Conservation (phyloP, 192 early-diverging fungal genomes). For the Geosiphon pyriformis region DNA sequence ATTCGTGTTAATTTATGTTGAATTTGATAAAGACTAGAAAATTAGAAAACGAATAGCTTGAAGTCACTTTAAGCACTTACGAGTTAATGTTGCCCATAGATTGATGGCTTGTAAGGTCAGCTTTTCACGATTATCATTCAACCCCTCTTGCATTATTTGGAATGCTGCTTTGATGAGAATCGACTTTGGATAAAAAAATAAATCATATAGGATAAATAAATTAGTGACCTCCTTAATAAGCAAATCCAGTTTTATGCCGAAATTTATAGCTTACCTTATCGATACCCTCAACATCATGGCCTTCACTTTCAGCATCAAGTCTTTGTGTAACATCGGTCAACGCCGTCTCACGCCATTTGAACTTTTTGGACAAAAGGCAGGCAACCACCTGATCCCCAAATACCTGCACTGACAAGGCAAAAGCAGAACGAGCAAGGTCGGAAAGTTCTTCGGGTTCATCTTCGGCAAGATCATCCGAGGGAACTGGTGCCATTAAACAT, state of each 20-base stretch:
- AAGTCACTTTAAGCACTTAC: too few relatives aligned
- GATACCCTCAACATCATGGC: slow-evolving; percentile 29
- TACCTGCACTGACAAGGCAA: slow-evolving; percentile 36
- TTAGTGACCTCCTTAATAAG: too few relatives aligned
- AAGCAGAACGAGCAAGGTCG: slow-evolving; percentile 30
- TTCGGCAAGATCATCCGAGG: not conserved
- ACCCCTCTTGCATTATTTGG: slow-evolving; percentile 38
- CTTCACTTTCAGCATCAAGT: slow-evolving; percentile 33
- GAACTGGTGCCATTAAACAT: not conserved
- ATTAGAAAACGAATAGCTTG: not conserved
- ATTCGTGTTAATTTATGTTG: not conserved
- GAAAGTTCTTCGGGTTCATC: slow-evolving; percentile 27
- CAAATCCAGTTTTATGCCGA: too few relatives aligned
- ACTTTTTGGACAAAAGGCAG: slow-evolving; percentile 47
- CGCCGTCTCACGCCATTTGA: slow-evolving; percentile 48
- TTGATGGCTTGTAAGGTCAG: slow-evolving; percentile 35
- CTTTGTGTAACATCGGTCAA: slow-evolving; percentile 42
- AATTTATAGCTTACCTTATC: slow-evolving; percentile 16
- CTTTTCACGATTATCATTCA: slow-evolving; percentile 56
- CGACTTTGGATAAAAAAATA: too few relatives aligned
- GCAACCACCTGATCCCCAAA: slow-evolving; percentile 43
- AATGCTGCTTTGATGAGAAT: slow-evolving; percentile 47
- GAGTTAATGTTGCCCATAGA: slow-evolving; percentile 46
- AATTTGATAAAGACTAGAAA: not conserved
- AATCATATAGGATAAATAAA: too few relatives aligned